Conservation (phyloP, 108 stramenopile species). For the Aurantiochytrium sp. region DNA sequence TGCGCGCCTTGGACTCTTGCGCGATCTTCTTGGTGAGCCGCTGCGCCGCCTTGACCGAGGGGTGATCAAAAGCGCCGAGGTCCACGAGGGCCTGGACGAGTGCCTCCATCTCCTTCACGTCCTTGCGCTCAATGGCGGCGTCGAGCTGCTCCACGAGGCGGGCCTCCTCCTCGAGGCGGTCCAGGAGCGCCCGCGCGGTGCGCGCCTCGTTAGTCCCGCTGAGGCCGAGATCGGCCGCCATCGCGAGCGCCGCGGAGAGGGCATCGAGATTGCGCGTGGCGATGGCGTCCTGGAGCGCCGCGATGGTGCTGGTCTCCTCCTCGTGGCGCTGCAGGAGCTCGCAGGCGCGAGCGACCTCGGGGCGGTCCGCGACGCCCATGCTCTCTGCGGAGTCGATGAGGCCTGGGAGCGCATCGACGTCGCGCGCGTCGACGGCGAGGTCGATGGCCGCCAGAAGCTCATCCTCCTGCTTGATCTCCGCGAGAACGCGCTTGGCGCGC, state of each 20-base stretch:
- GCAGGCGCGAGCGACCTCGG: not conserved
- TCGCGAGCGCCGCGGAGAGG: not conserved
- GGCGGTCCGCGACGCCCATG: not conserved
- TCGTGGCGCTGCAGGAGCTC: slow-evolving; percentile 34
- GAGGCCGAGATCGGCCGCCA: slow-evolving; percentile 9
- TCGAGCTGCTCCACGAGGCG: slow-evolving; percentile 37
- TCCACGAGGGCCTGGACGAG: slow-evolving; percentile 16
- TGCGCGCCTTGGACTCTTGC: slow-evolving; percentile 28
- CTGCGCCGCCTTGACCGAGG: not conserved
- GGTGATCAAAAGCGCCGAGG: slow-evolving; percentile 31
- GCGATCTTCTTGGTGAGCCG: slow-evolving; percentile 33
- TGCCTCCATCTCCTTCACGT: slow-evolving; percentile 32
- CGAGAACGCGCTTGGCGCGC: slow-evolving; percentile 4
- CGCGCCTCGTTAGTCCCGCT: not conserved
- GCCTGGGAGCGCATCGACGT: not conserved
- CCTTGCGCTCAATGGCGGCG: slow-evolving; percentile 38
- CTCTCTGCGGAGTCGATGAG: not conserved
- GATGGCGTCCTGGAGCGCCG: not conserved
- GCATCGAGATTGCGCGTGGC: not conserved
- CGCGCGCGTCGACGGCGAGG: not conserved
- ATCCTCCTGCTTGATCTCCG: slow-evolving; percentile 7
- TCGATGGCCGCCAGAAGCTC: not conserved
- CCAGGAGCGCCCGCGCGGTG: slow-evolving; percentile 38
- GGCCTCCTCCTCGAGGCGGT: slow-evolving; percentile 54
- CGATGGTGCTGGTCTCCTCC: slow-evolving; percentile 10